Conservation (phyloP, 1,284 basidiomycete genomes). For the Fomitiporia mediterranea region DNA sequence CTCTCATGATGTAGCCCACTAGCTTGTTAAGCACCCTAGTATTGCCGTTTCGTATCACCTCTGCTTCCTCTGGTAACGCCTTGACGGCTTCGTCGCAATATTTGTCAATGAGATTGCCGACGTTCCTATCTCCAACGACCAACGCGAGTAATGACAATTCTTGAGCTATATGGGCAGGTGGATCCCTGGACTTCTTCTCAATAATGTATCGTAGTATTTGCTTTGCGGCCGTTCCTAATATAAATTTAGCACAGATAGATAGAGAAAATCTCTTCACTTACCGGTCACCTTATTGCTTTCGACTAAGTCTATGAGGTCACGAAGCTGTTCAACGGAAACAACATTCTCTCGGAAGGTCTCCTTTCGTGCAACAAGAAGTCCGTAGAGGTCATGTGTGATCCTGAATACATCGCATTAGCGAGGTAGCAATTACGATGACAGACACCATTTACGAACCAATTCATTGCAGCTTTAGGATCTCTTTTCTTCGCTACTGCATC, state of each 20-base stretch:
- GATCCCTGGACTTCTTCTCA: conserved; percentile 35
- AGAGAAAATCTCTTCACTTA: conserved; percentile 26
- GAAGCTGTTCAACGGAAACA: conserved; percentile 60
- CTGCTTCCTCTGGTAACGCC: conserved; percentile 67
- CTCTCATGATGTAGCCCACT: conserved; percentile 87
- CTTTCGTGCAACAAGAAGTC: conserved; percentile 61
- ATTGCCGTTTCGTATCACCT: conserved; percentile 69
- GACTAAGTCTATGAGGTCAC: conserved; percentile 76
- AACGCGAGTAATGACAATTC: conserved; percentile 45
- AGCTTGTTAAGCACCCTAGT: conserved; percentile 83
- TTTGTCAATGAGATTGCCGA: conserved; percentile 37
- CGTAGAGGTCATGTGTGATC: conserved; percentile 84
- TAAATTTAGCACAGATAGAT: conserved; percentile 14
- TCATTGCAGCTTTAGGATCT: conserved; percentile 69
- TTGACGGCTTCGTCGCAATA: conserved; percentile 64
- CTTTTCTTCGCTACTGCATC: conserved; percentile 57
- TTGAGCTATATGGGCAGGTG: conserved; percentile 42
- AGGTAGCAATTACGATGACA: conserved; percentile 22
- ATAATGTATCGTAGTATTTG: conserved; percentile 63
- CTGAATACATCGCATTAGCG: conserved; percentile 35
- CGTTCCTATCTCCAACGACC: conserved; percentile 27
- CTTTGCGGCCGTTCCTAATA: conserved; percentile 66
- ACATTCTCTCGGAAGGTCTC: conserved; percentile 60
- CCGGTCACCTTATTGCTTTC: conserved; percentile 65
- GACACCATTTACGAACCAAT: too few relatives aligned